Evolutionary conservation across 1,284 basidiomycete genomes (phyloP).

Genomic region (Heliocybe sulcata): DNA sequence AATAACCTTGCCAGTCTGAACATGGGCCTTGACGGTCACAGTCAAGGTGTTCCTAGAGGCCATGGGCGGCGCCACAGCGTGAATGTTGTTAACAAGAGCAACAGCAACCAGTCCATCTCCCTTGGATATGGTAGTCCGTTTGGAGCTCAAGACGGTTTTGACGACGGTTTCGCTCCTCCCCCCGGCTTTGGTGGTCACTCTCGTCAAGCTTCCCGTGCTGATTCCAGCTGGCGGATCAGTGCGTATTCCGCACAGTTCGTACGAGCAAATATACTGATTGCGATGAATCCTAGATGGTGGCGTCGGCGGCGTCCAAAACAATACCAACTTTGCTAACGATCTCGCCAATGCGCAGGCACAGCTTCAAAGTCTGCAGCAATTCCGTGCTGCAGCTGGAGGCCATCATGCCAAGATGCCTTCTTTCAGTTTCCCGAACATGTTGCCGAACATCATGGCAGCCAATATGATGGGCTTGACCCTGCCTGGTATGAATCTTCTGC

Average conservation of each 20-base stretch:
- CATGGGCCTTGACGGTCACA: conserved; percentile 59
- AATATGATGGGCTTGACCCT: conserved; percentile 89
- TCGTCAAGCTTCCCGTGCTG: conserved; percentile 68
- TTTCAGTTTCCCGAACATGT: conserved; percentile 96
- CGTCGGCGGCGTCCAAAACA: conserved; percentile 60
- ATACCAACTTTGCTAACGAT: conserved; percentile 65
- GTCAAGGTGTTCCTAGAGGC: conserved; percentile 64
- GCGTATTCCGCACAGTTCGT: conserved; percentile 23
- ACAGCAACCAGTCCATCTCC: conserved; percentile 38
- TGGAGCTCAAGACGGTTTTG: conserved; percentile 55
- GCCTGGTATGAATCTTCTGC: conserved; percentile 70
- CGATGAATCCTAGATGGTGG: conserved; percentile 50
- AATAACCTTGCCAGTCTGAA: conserved; percentile 32
- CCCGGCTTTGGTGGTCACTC: conserved; percentile 60
- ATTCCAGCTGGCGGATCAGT: conserved; percentile 88
- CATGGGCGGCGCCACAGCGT: conserved; percentile 93
- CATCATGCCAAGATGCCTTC: conserved; percentile 97
- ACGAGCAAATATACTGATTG: background rate
- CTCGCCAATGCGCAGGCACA: conserved; percentile 95
- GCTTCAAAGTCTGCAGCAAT: conserved; percentile 92
- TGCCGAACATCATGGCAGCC: conserved; percentile 91
- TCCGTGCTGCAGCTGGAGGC: conserved; percentile 90
- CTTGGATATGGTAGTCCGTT: conserved; percentile 43
- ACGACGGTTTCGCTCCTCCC: conserved; percentile 64
- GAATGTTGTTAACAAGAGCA: conserved; percentile 79